phyloP scores from a whole-genome alignment of 2,329 filamentous ascomycete species.

The Aspergillus ochraceoroseus region DNA sequence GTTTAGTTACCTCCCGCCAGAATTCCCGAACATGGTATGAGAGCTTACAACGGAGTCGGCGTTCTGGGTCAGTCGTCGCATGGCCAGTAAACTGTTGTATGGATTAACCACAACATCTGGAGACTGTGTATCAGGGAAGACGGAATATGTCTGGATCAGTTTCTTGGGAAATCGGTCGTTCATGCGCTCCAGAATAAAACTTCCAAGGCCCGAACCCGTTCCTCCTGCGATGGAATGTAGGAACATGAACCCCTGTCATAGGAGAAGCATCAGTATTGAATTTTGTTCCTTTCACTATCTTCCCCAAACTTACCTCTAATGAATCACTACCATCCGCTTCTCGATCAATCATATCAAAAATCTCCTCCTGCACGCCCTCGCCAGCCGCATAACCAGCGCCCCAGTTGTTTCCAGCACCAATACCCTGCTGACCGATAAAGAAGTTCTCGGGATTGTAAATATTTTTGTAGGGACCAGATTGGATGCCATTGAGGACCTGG shows the following conservation, averaged over 20 bases:
- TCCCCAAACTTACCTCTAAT: slow-evolving; percentile 60
- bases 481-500: slow-evolving; percentile 82
- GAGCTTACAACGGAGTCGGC: slow-evolving; percentile 78
- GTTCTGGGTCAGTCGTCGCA: slow-evolving; percentile 88
- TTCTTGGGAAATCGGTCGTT: slow-evolving; percentile 99
- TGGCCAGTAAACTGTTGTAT: slow-evolving; percentile 91
- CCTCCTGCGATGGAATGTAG: slow-evolving; percentile 96
- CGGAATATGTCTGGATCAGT: slow-evolving; percentile 97
- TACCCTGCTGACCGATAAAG: slow-evolving; percentile 89
- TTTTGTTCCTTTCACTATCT: not conserved
- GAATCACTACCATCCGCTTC: slow-evolving; percentile 98
- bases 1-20: slow-evolving; percentile 25
- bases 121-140: slow-evolving; percentile 90
- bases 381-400: slow-evolving; percentile 92
- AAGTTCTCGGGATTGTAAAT: slow-evolving; percentile 99
- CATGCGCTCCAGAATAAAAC: slow-evolving; percentile 87
- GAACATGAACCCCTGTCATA: slow-evolving; percentile 82
- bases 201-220: slow-evolving; percentile 92
- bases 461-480: slow-evolving; percentile 90
- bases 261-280: slow-evolving; percentile 5
- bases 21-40: not conserved
- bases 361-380: slow-evolving; percentile 87
- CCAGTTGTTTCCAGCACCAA: slow-evolving; percentile 97
- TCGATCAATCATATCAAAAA: slow-evolving; percentile 98
- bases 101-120: slow-evolving; percentile 94